Conservation (phyloP, 1,139 yeast species). For the Zygosaccharomyces pseudobailii region DNA sequence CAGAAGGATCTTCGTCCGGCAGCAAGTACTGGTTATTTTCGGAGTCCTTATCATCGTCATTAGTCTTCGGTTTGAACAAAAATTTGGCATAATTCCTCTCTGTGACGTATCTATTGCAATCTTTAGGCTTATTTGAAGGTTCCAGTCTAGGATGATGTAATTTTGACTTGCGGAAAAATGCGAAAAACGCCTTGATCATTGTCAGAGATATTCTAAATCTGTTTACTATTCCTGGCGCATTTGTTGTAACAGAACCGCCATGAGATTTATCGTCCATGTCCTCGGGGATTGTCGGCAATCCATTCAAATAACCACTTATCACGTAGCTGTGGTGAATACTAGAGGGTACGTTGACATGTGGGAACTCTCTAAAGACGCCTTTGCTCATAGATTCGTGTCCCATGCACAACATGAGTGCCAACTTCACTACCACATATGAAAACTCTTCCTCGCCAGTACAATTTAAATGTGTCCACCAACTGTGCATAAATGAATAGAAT, state of each 20-base stretch:
- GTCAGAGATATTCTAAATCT: conserved; percentile 7
- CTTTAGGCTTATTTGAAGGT: conserved; percentile 7
- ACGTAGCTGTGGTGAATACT: conserved; percentile 22
- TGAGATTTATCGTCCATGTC: conserved; percentile 17
- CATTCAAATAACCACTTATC: conserved; percentile 30
- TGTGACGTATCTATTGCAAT: conserved; percentile 25
- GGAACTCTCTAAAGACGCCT: conserved; percentile 24
- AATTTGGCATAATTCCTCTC: conserved; percentile 26
- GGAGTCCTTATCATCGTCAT: conserved; percentile 7
- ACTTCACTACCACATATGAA: conserved; percentile 24
- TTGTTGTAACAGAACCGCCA: neutral
- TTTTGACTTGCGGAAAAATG: conserved; percentile 8
- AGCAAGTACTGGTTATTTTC: conserved; percentile 25
- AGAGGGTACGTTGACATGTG: conserved; percentile 15
- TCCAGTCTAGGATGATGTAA: conserved; percentile 1
- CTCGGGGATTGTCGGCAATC: conserved; percentile 20
- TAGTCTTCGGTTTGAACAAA: conserved; percentile 12
- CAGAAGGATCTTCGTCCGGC: conserved; percentile 47
- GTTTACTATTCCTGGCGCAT: conserved; percentile 9
- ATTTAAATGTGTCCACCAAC: conserved; percentile 31
- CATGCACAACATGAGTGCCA: conserved; percentile 27
- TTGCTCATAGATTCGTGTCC: conserved; percentile 21
- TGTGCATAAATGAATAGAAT: conserved; percentile 28
- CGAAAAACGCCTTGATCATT: conserved; percentile 7
- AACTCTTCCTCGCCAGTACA: conserved; percentile 35